Evolutionary conservation across 305 asterid genomes (phyloP).

Genomic region (Fraxinus albicans): DNA sequence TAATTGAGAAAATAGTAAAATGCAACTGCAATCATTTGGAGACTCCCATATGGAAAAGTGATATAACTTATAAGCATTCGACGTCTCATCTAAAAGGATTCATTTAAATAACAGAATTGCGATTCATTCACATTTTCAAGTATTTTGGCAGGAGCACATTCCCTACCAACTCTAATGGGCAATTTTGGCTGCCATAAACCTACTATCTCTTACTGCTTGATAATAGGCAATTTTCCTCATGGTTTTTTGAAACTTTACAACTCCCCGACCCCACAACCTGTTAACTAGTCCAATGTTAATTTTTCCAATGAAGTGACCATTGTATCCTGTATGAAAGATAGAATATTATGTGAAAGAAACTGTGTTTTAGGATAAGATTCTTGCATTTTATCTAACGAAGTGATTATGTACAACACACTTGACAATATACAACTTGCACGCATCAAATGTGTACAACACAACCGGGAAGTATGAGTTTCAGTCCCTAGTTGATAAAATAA

Average conservation of each 20-base stretch:
- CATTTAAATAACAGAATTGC: neutral
- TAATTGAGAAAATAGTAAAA: neutral
- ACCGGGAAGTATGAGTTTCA: neutral
- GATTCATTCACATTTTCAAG: neutral
- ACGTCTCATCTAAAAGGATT: neutral
- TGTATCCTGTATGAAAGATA: neutral
- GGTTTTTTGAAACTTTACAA: neutral
- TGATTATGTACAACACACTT: neutral
- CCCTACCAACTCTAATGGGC: neutral
- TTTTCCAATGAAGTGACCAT: neutral
- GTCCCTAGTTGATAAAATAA: neutral
- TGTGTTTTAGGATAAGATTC: neutral
- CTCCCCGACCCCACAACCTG: neutral
- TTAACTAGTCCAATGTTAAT: neutral
- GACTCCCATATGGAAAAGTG: neutral
- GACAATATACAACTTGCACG: neutral
- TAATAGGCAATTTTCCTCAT: neutral
- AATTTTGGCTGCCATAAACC: neutral
- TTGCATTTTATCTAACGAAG: neutral
- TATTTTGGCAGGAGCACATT: neutral
- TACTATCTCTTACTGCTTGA: neutral
- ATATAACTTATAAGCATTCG: neutral
- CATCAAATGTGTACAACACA: neutral
- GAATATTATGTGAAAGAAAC: neutral
- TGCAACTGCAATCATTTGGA: slow-evolving; percentile 4